Evolutionary conservation across 352 stramenopile genomes (phyloP).

Genomic region (Phytopythium oedochilum): DNA sequence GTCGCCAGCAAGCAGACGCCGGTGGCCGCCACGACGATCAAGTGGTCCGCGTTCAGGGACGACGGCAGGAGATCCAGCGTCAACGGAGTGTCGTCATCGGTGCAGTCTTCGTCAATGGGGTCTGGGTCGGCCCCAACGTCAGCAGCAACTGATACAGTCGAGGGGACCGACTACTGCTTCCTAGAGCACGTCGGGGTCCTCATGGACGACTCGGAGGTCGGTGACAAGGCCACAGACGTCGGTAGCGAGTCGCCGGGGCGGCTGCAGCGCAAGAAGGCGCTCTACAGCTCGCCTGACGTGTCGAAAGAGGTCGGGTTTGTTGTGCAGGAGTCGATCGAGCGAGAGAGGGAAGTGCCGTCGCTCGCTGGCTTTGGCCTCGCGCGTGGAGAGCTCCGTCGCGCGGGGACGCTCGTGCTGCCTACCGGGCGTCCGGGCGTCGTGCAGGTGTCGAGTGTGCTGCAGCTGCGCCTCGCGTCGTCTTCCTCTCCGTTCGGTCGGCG

Average conservation of each 20-base stretch:
- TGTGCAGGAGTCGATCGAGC: conserved; percentile 60
- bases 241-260: not conserved
- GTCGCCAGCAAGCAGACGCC: conserved; percentile 13
- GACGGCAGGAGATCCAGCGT: conserved; percentile 15
- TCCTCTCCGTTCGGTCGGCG: conserved; percentile 1
- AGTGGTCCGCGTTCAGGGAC: conserved; percentile 64
- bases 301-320: conserved; percentile 47
- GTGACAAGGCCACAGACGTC: not conserved
- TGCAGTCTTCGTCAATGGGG: not conserved
- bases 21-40: conserved; percentile 61
- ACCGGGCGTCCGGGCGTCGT: conserved; percentile 56
- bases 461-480: conserved; percentile 35
- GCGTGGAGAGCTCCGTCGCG: conserved; percentile 53
- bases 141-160: not conserved
- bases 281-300: not conserved
- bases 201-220: conserved; percentile 7
- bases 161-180: conserved; percentile 72
- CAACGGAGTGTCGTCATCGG: not conserved
- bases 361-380: conserved; percentile 47
- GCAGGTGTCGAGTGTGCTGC: conserved; percentile 60
- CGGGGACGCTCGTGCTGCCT: conserved; percentile 55
- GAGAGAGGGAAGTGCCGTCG: conserved; percentile 51
- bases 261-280: not conserved
- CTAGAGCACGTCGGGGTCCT: conserved; percentile 65
- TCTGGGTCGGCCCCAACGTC: not conserved